Evolutionary conservation across 306 rosid genomes (phyloP), one percentile per base, ranked within the genome.

Genomic region (Senna siamea): DNA sequence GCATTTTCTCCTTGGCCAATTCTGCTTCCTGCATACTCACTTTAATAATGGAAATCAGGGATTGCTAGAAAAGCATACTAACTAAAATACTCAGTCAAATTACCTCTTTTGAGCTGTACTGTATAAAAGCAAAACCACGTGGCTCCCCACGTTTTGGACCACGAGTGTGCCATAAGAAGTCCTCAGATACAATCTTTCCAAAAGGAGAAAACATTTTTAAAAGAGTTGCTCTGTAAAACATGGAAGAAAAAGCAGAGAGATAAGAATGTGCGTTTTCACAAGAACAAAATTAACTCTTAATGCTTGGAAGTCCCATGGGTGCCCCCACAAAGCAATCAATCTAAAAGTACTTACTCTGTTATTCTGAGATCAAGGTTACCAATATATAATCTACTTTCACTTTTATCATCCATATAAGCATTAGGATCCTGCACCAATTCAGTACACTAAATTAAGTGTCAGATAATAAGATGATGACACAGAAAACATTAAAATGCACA

Each of bases 11-110:
- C 94, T 87, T 87, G 82, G 99, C 99, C 78, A 92, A 67, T 87
- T 83, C 77, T 28, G 97, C 97, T 87, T 94, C 99, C 96, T 94
- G 95, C 99, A 84, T 92, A 63, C 96, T 92, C 96, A 88, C 99
- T 94, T 94, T 92, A 94, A 86, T 17, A 34, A 79, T 80, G 86
- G 85, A 87, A 85, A 89, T 94, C 87, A 94, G 91, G 73, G 78
- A 74, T 50, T 85, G 88, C 86, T 66, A 77, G 70, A 58, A 74
- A 60, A 51, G 44, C 5, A 37, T 19, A 47, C 52, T 22, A 12
- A 41, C 47, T 11, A 14, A 46, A 66, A 71, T 40, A 32, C 72
- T 55, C 76, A 73, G 78, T 69, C 76, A 68, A 67, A 78, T 72
- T 83, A 94, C 99, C 88, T 88, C 97, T 81, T 60, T 87, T 72